Evolutionary conservation across 441 rosid species (phyloP).

Genomic region (Populus hybrid): DNA sequence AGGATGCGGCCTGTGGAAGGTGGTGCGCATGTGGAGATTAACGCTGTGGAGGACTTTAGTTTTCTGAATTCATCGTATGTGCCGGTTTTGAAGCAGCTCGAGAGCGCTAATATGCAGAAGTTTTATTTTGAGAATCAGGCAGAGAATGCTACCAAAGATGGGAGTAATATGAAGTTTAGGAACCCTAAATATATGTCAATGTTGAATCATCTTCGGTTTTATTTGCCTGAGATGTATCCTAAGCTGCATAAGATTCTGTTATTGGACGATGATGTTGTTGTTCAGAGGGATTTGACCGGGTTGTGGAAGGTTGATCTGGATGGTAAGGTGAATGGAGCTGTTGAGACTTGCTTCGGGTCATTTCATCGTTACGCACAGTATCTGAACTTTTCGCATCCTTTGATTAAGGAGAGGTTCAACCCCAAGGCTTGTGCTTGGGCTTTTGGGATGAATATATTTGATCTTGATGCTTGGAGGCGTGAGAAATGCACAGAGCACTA

Average conservation of each 20-base stretch:
- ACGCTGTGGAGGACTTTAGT: slow-evolving; percentile 67
- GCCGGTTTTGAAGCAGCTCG: slow-evolving; percentile 72
- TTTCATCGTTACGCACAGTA: slow-evolving; percentile 74
- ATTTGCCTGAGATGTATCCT: slow-evolving; percentile 82
- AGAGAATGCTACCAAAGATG: slow-evolving; percentile 55
- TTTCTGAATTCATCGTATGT: slow-evolving; percentile 70
- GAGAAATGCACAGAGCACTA: slow-evolving; percentile 72
- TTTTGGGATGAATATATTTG: slow-evolving; percentile 78
- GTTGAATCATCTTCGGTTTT: slow-evolving; percentile 76
- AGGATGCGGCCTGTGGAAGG: slow-evolving; percentile 84
- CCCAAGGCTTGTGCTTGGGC: slow-evolving; percentile 90
- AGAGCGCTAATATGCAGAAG: slow-evolving; percentile 54
- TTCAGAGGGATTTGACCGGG: slow-evolving; percentile 77
- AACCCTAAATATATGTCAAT: slow-evolving; percentile 59
- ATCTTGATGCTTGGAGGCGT: slow-evolving; percentile 85
- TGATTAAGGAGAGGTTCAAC: slow-evolving; percentile 59
- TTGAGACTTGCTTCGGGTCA: slow-evolving; percentile 86
- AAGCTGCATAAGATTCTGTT: slow-evolving; percentile 56
- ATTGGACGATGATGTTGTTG: slow-evolving; percentile 70
- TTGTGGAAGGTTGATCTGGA: slow-evolving; percentile 76
- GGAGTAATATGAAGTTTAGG: slow-evolving; percentile 43
- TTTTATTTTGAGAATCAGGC: slow-evolving; percentile 44
- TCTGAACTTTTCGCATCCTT: slow-evolving; percentile 64
- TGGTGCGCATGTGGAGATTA: slow-evolving; percentile 75
- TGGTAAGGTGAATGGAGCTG: slow-evolving; percentile 89